These are phyloP conservation scores for Fusarium humuli DNA, from an alignment of 2,329 filamentous ascomycete species.

Conservation along the genomic window DNA sequence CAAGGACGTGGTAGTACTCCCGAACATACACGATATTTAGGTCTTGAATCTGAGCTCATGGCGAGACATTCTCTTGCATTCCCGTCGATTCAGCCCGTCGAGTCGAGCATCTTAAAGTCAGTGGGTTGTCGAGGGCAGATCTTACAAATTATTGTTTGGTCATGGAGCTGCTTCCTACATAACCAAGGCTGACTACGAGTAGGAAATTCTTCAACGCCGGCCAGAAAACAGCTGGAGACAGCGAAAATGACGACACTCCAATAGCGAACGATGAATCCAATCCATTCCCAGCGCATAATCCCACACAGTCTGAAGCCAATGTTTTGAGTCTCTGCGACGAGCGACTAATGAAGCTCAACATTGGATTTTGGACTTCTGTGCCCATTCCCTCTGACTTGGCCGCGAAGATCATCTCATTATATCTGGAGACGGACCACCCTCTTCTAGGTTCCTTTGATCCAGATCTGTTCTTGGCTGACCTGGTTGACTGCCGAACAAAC, in stretches of 20 bases:
- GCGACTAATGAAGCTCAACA: constrained; percentile 46
- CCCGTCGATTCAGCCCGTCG: constrained; percentile 13
- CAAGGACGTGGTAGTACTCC: background rate
- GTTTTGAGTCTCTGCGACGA: constrained; percentile 35
- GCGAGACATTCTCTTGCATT: constrained; percentile 26
- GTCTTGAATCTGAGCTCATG: constrained; percentile 32
- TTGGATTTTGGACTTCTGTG: constrained; percentile 53
- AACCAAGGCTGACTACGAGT: background rate
- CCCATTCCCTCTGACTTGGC: constrained; percentile 47
- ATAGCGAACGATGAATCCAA: background rate
- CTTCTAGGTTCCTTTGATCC: constrained; percentile 54
- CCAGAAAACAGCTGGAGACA: background rate
- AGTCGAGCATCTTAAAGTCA: constrained; percentile 22
- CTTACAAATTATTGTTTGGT: background rate
- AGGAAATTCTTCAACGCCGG: constrained; percentile 1
- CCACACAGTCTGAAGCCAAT: background rate
- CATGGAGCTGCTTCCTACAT: background rate
- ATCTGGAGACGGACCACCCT: constrained; percentile 54
- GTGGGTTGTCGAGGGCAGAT: background rate
- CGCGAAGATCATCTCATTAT: constrained; percentile 52
- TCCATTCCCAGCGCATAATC: constrained; percentile 8
- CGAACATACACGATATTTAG: constrained; percentile 3
- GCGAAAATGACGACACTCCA: background rate
- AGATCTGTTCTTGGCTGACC: constrained; percentile 50
- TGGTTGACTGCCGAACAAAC: constrained; percentile 38